Conservation (phyloP, 2,329 filamentous ascomycete genomes). For the Scedosporium apiospermum region DNA sequence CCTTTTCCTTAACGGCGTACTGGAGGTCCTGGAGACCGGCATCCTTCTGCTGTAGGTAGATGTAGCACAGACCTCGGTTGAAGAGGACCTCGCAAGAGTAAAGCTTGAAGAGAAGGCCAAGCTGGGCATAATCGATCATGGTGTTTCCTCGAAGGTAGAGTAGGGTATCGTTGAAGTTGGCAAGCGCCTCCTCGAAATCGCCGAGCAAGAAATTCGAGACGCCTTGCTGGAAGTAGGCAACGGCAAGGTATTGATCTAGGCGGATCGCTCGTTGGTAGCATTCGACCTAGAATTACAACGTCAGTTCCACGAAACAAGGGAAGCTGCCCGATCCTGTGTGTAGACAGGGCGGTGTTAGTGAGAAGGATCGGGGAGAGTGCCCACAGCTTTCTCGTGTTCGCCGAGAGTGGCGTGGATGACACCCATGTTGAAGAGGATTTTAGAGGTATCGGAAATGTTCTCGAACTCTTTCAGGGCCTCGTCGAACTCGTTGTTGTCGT, state of each 20-base stretch:
- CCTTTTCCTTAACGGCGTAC: slow-evolving; percentile 91
- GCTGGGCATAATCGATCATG: slow-evolving; percentile 94
- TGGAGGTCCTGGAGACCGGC: slow-evolving; percentile 83
- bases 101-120: slow-evolving; percentile 90
- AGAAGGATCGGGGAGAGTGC: slow-evolving; percentile 20
- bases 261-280: slow-evolving; percentile 87
- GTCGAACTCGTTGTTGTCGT: slow-evolving; percentile 97
- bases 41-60: slow-evolving; percentile 88
- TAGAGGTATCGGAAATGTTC: slow-evolving; percentile 86
- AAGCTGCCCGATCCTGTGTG: background rate
- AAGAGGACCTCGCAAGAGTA: slow-evolving; percentile 97
- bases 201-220: slow-evolving; percentile 96
- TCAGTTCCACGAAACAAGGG: slow-evolving; percentile 7
- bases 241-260: slow-evolving; percentile 89
- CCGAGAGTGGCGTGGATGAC: slow-evolving; percentile 95
- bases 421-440: slow-evolving; percentile 97
- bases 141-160: slow-evolving; percentile 92
- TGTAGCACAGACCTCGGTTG: slow-evolving; percentile 94
- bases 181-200: slow-evolving; percentile 92
- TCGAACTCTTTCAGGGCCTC: slow-evolving; percentile 77
- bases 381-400: slow-evolving; percentile 88
- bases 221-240: slow-evolving; percentile 96
- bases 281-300: slow-evolving; percentile 57
- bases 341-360: background rate
- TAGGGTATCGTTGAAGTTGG: slow-evolving; percentile 97